phyloP scores from a whole-genome alignment of 2,329 filamentous ascomycete species.

The Mollisia scopiformis region DNA sequence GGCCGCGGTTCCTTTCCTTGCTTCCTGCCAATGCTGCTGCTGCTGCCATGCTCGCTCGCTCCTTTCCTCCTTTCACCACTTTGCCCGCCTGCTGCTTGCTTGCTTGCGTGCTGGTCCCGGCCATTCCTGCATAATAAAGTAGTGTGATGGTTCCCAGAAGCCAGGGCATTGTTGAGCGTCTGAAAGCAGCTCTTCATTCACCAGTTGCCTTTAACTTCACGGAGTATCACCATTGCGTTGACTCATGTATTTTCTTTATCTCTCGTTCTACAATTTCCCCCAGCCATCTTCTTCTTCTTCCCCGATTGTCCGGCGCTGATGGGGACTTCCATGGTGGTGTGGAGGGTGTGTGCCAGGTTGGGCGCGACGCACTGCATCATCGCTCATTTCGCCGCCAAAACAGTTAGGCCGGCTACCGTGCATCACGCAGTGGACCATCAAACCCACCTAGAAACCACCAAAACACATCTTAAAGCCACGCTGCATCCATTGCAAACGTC shows the following conservation, averaged over 20 bases:
- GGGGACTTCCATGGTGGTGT: background rate
- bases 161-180: too few relatives aligned
- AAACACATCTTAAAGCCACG: background rate
- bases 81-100: background rate
- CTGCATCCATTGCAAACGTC: background rate
- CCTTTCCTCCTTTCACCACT: background rate
- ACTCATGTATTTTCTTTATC: too few relatives aligned
- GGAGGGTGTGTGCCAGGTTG: background rate
- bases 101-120: background rate
- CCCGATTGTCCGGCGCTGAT: background rate
- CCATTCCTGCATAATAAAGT: background rate
- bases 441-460: background rate
- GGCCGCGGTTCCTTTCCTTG: background rate
- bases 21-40: too few relatives aligned
- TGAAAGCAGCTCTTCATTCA: too few relatives aligned
- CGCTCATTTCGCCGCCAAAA: background rate
- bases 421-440: background rate
- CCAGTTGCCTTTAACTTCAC: too few relatives aligned
- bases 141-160: background rate
- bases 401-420: background rate
- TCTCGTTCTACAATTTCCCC: too few relatives aligned
- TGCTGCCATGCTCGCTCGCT: too few relatives aligned
- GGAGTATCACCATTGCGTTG: too few relatives aligned
- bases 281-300: background rate
- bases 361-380: background rate